Base-by-base conservation (phyloP, 176 grass and related monocot genomes). In the Carex myosuroides region DNA sequence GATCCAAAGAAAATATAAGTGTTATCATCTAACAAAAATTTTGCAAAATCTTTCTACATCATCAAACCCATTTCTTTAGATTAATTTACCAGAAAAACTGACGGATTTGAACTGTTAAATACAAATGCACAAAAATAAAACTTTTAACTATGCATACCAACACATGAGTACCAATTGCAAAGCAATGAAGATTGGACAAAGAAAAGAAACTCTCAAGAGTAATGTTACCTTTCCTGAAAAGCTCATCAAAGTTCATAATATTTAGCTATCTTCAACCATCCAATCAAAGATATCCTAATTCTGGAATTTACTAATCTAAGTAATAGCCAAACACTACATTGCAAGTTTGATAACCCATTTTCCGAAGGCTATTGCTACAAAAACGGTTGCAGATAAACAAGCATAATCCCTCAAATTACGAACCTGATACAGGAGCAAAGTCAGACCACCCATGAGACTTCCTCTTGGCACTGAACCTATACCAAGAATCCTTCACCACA, bases 381-480 rank as follows among this genome's bases (percentile, higher is more conserved):
- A 60, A 60, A 71, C 20, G 16, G 12, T 79, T 17, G 18, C 18
- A 81, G 55, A 81, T 44, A 81, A 81, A 81, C n/a, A 55, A 18
- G n/a, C 4, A 61, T 32, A 37, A 58, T 21, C 35, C 57, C 41
- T 60, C 8, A 63, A 44, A 63, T 62, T 62, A 81, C 32, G 6
- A 64, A 81, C 62, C 80, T 83, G 80, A 83, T 17, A 86, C 46
- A 33, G 96, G 96, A 64, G 91, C 70, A 69, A 99, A 95, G 54
- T 99, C 96, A 82, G 90, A 95, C 96, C 96, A 99, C 0, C 96
- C 96, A 52, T 99, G 96, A 65, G 92, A 93, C 46, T 92, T 92
- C 85, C 93, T 99, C 96, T 99, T 99, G 13, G 89, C 91, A 33
- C 88, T 93, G 91, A 99, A 99, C 13, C 96, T 91, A 76, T 93